phyloP scores from a whole-genome alignment of 2,329 filamentous ascomycete genomes.

The Penicillium occitanis region DNA sequence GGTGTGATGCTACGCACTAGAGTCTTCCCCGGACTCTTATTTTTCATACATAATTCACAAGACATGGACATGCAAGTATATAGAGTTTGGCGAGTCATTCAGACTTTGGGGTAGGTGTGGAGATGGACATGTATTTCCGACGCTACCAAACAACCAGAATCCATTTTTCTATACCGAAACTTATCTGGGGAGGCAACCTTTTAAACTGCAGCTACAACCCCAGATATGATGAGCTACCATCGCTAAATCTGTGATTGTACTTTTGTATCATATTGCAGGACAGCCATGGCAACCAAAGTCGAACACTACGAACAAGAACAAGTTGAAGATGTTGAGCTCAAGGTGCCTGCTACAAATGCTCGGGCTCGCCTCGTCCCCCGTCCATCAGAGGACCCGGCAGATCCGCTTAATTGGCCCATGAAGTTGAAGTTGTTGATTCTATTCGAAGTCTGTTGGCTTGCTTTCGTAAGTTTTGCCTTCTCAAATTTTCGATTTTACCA shows the following conservation, averaged over 20 bases:
- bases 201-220: neutral
- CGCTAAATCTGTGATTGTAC: neutral
- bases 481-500: neutral
- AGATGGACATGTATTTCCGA: constrained; percentile 7
- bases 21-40: neutral
- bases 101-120: neutral
- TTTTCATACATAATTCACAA: too few relatives aligned
- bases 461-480: neutral
- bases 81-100: neutral
- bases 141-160: neutral
- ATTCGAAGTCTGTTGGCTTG: constrained; percentile 15
- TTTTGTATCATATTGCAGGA: neutral
- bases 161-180: neutral
- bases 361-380: constrained; percentile 5
- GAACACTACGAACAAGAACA: constrained; percentile 6
- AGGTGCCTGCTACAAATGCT: neutral
- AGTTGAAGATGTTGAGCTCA: constrained; percentile 17
- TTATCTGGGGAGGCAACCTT: neutral
- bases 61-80: neutral
- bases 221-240: neutral
- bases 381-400: constrained; percentile 14
- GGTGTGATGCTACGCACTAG: neutral
- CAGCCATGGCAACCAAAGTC: constrained; percentile 11
- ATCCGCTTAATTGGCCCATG: constrained; percentile 15
- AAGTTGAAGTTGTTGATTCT: constrained; percentile 8